These are phyloP conservation scores for Strigomonas culicis DNA, from an alignment of 208 protist genomes.

Conservation along the genomic window DNA sequence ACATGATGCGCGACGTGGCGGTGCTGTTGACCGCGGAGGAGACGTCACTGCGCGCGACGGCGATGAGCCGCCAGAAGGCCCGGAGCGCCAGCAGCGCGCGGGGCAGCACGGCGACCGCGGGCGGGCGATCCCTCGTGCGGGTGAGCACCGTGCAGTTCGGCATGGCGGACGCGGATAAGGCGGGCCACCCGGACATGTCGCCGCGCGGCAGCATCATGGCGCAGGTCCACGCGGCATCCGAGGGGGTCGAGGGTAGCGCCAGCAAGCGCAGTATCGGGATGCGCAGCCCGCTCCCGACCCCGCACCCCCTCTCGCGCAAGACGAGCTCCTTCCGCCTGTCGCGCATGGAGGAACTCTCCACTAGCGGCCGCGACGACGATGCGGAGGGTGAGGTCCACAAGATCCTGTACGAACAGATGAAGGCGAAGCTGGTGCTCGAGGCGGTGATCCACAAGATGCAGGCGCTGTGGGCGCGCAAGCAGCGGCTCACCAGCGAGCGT, in stretches of 20 bases:
- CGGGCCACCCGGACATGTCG: no score
- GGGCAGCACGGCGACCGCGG: no score
- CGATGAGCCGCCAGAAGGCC: background rate
- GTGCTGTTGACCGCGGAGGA: constrained; percentile 28
- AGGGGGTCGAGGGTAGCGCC: no score
- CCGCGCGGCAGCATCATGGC: background rate
- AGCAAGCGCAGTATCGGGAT: background rate
- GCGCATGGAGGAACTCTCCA: background rate
- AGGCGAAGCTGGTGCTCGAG: constrained; percentile 68
- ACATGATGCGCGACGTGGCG: constrained; percentile 18
- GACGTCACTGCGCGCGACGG: constrained; percentile 3
- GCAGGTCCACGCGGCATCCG: background rate
- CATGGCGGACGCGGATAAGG: no score
- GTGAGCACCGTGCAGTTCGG: background rate
- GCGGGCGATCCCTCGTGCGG: no score
- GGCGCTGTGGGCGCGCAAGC: constrained; percentile 53
- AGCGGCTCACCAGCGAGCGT: constrained; percentile 35
- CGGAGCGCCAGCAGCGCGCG: background rate
- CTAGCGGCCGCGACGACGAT: constrained; percentile 8
- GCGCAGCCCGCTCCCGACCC: background rate
- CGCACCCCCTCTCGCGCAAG: no score
- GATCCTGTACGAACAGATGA: constrained; percentile 74
- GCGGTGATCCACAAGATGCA: constrained; percentile 71
- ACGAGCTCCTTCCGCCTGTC: background rate
- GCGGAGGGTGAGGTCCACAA: constrained; percentile 45